Percentiles rank a stretch among this genome's conserved stretches.
Evolutionary conservation across 129 eudicot species (phyloP).

Genomic region (Cynara cardunculus): DNA sequence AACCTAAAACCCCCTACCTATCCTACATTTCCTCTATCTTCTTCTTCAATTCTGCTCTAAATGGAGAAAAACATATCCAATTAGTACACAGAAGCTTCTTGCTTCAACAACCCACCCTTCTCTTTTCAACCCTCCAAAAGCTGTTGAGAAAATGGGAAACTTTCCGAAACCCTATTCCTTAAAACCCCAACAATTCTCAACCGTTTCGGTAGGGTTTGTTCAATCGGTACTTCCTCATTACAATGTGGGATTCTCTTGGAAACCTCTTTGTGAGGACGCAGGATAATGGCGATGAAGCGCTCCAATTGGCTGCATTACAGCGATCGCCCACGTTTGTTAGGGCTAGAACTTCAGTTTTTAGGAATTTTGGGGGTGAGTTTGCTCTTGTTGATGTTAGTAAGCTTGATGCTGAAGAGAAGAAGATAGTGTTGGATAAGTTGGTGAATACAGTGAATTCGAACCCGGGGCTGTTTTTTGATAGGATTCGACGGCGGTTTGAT

Average conservation of each 20-base stretch:
- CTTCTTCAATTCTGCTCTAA: slow-evolving; percentile 14
- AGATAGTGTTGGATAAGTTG: slow-evolving; percentile 60
- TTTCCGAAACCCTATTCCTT: slow-evolving; percentile 12
- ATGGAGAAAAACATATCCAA: neutral
- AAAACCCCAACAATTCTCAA: slow-evolving; percentile 21
- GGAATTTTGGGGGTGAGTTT: slow-evolving; percentile 51
- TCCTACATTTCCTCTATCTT: neutral
- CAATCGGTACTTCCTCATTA: neutral
- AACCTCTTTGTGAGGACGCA: slow-evolving; percentile 30
- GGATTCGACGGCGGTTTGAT: slow-evolving; percentile 72
- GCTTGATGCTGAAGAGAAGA: slow-evolving; percentile 54
- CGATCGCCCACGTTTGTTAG: slow-evolving; percentile 55
- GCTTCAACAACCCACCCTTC: slow-evolving; percentile 28
- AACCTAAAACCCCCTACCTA: slow-evolving; percentile 19
- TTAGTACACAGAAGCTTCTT: slow-evolving; percentile 27
- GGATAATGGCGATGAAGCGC: slow-evolving; percentile 53
- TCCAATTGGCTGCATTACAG: slow-evolving; percentile 74
- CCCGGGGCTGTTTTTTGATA: slow-evolving; percentile 54
- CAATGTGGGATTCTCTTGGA: slow-evolving; percentile 46
- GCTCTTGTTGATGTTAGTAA: slow-evolving; percentile 63
- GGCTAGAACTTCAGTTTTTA: slow-evolving; percentile 59
- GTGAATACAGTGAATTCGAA: slow-evolving; percentile 49
- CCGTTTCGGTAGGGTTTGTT: slow-evolving; percentile 9
- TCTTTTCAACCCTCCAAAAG: slow-evolving; percentile 18
- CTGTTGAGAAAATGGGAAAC: slow-evolving; percentile 30